Evolutionary conservation across 2,329 filamentous ascomycete species (phyloP).

Genomic region (Penicillium olsonii): DNA sequence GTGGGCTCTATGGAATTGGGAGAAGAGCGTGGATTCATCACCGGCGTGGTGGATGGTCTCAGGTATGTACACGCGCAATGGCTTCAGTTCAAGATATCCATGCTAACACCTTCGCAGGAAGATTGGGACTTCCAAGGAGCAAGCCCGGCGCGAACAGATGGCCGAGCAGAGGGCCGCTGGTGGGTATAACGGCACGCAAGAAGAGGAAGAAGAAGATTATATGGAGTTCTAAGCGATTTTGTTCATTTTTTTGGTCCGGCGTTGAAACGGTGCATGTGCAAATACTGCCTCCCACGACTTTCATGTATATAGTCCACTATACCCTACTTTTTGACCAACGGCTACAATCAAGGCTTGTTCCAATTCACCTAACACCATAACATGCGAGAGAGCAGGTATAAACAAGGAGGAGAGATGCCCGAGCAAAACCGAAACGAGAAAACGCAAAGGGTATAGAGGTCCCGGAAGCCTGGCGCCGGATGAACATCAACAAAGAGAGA

Average conservation of each 20-base stretch:
- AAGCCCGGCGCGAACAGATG: conserved; percentile 73
- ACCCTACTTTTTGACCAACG: conserved; percentile 31
- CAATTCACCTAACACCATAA: conserved; percentile 37
- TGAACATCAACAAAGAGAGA: neutral
- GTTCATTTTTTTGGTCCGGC: conserved; percentile 15
- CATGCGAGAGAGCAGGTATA: conserved; percentile 32
- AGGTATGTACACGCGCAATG: conserved; percentile 42
- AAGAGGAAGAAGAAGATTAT: conserved; percentile 56
- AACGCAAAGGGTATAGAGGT: conserved; percentile 7
- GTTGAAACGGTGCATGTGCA: conserved; percentile 27
- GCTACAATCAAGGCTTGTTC: conserved; percentile 24
- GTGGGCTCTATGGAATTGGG: conserved; percentile 92
- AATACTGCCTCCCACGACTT: conserved; percentile 21
- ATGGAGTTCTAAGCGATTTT: conserved; percentile 50
- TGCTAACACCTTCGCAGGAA: conserved; percentile 54
- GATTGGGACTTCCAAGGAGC: conserved; percentile 79
- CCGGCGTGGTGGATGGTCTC: conserved; percentile 83
- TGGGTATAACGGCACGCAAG: conserved; percentile 48
- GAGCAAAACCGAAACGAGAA: conserved; percentile 2
- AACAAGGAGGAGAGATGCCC: conserved; percentile 9
- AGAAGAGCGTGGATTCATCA: conserved; percentile 80
- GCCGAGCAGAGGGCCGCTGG: conserved; percentile 64
- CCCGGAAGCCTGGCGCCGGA: neutral
- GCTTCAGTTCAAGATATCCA: neutral
- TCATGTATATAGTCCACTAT: conserved; percentile 37